Percentiles rank a stretch among this genome's conserved stretches.
phyloP scores from a whole-genome alignment of 306 rosid species.

The Vigna trinervia region DNA sequence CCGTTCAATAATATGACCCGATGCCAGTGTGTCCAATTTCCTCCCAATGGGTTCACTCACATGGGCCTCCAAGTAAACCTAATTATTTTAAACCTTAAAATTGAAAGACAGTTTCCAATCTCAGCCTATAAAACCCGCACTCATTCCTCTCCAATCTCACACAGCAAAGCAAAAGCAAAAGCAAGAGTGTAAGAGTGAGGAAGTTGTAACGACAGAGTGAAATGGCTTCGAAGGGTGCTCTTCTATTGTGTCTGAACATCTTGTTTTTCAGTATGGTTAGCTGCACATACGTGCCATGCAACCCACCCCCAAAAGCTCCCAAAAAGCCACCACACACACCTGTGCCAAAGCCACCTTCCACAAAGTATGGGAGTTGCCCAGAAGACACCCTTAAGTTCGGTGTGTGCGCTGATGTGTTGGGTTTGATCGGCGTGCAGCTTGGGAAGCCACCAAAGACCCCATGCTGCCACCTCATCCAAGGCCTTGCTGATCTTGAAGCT shows the following conservation, averaged over 20 bases:
- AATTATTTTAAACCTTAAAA: conserved; percentile 15
- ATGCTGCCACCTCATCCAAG: conserved; percentile 66
- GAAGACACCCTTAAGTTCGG: conserved; percentile 70
- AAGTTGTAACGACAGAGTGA: not conserved
- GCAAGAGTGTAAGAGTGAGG: conserved; percentile 17
- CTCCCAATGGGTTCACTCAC: conserved; percentile 47
- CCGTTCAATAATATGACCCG: conserved; percentile 14
- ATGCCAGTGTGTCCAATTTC: conserved; percentile 49
- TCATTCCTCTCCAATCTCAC: conserved; percentile 19
- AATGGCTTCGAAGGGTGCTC: conserved; percentile 74
- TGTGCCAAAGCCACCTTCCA: conserved; percentile 53
- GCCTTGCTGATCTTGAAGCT: conserved; percentile 79
- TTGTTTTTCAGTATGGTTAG: conserved; percentile 72
- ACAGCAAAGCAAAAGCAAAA: not conserved
- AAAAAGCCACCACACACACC: conserved; percentile 46
- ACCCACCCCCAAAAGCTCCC: conserved; percentile 53
- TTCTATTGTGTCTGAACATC: conserved; percentile 64
- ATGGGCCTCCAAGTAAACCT: conserved; percentile 33
- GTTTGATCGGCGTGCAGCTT: conserved; percentile 61
- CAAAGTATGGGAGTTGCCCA: conserved; percentile 52
- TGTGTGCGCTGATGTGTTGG: conserved; percentile 73
- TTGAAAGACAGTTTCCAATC: not conserved
- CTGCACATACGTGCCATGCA: conserved; percentile 67
- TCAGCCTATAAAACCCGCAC: conserved; percentile 56
- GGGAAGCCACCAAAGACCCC: conserved; percentile 74